Conservation (phyloP, 1,284 basidiomycete species). For the Pyrrhoderma noxium region DNA sequence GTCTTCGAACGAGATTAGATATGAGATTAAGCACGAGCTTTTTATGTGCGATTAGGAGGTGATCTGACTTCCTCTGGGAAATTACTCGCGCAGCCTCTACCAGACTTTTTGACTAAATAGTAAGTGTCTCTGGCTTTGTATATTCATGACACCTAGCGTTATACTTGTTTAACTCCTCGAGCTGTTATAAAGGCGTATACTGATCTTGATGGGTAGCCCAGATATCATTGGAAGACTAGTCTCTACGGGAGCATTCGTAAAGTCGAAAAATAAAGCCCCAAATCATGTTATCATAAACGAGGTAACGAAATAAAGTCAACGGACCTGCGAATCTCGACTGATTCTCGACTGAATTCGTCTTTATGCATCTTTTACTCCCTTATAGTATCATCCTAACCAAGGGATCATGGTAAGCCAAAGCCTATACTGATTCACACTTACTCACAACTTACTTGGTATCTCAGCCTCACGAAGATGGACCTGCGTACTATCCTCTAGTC, state of each 20-base stretch:
- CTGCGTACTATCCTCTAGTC: conserved; percentile 81
- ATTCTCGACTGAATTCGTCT: too few relatives aligned
- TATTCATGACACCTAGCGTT: conserved; percentile 19
- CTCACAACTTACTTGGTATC: conserved; percentile 7
- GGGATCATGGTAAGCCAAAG: conserved; percentile 72
- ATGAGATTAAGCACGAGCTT: too few relatives aligned
- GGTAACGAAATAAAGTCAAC: conserved; percentile 35
- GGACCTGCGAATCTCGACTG: too few relatives aligned
- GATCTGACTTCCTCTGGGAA: conserved; percentile 55
- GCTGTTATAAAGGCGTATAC: not conserved
- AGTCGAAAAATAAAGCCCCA: conserved; percentile 56
- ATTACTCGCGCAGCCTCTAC: conserved; percentile 58
- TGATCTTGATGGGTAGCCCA: conserved; percentile 44
- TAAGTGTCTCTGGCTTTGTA: conserved; percentile 27
- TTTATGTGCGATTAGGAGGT: too few relatives aligned
- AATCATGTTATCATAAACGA: conserved; percentile 89
- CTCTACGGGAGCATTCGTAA: conserved; percentile 50
- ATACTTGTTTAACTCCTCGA: not conserved
- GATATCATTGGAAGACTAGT: conserved; percentile 66
- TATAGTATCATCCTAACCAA: conserved; percentile 78
- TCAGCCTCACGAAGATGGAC: conserved; percentile 91
- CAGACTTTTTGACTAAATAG: conserved; percentile 54
- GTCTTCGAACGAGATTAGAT: not conserved
- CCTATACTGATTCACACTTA: too few relatives aligned
- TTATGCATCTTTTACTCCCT: conserved; percentile 8